Base-by-base conservation (phyloP, 192 early-diverging fungal genomes). In the Coemansia reversa region DNA sequence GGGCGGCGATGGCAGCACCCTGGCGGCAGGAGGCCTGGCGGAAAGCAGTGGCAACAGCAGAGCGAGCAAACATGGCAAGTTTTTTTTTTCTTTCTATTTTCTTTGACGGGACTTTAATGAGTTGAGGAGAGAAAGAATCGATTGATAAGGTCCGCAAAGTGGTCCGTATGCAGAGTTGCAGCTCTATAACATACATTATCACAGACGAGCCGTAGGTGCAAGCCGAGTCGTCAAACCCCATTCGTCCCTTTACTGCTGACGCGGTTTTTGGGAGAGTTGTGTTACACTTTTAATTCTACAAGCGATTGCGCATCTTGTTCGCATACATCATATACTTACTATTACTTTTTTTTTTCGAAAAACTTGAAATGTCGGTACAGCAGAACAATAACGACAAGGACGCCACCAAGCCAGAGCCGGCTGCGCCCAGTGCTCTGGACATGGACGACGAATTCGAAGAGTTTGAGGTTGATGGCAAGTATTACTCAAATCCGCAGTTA, bases 391-490 rank as follows among this genome's bases (percentile, higher is more conserved):
- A 63, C 39, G 22, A 0, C 19, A 18, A 32, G 11, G 30, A 29
- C 18, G 55, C 49, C 51, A 24, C 55, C 47, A 63, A 60, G 64
- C 42, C 62, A 1, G 63, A 65, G 53, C 60, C 50, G 54, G 33
- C 67, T 3, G 23, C 55, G 52, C 65, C 90, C 18, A 83, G 85
- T 20, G 81, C 84, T n/a, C 77, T 94, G 45, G 91, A 92, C 67
- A 93, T 94, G 58, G 94, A 96, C 83, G 94, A 96, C 66, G 94
- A 96, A 66, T 96, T 96, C 82, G 93, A 96, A 70, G 94, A 96
- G 73, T 96, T 96, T 82, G 81, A 83, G 51, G 84, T 83, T 25
- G 92, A 96, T 83, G 88, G 92, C 93, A 82, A 50, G 66, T 49
- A 19, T 30, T 23, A 16, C 12, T 8, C 18, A 39, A 47, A 42